These are phyloP conservation scores for Raffaelea deltoideospora DNA, from an alignment of 2,329 filamentous ascomycete species.

Conservation along the genomic window DNA sequence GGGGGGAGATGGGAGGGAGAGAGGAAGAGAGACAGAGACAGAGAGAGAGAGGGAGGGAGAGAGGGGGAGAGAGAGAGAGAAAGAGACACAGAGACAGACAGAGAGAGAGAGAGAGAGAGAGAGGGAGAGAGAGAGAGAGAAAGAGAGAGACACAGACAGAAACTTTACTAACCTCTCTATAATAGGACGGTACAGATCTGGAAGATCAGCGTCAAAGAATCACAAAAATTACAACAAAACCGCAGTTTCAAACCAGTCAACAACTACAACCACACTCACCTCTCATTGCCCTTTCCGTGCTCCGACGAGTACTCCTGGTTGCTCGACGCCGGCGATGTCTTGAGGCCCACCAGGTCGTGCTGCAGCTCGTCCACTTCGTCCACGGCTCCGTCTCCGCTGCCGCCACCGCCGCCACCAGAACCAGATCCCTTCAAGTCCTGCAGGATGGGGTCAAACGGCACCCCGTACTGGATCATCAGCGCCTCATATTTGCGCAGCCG, in stretches of 20 bases:
- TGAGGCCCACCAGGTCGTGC: constrained; percentile 37
- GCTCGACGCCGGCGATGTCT: constrained; percentile 33
- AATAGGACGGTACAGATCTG: too few species aligned
- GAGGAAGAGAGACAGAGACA: too few species aligned
- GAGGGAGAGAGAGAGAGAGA: too few species aligned
- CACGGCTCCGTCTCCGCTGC: constrained; percentile 11
- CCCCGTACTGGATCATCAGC: constrained; percentile 48
- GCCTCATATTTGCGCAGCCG: constrained; percentile 54
- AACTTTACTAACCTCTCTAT: constrained; percentile 31
- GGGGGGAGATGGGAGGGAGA: too few species aligned
- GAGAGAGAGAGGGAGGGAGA: too few species aligned
- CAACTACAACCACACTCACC: background rate
- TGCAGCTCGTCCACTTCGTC: constrained; percentile 43
- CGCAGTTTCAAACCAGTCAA: too few species aligned
- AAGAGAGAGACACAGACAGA: too few species aligned
- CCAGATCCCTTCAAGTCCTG: constrained; percentile 24
- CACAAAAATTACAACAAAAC: too few species aligned
- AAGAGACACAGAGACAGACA: too few species aligned
- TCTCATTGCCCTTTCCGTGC: background rate
- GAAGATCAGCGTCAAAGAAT: too few species aligned
- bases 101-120: too few species aligned
- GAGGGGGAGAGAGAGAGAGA: too few species aligned
- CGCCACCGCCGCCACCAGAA: background rate
- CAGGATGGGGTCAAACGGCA: constrained; percentile 53
- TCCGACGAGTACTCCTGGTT: constrained; percentile 13